Percentiles rank a stretch among this genome's conserved stretches.
Conservation (phyloP, 139 green algal species). For the Micractinium conductrix region DNA sequence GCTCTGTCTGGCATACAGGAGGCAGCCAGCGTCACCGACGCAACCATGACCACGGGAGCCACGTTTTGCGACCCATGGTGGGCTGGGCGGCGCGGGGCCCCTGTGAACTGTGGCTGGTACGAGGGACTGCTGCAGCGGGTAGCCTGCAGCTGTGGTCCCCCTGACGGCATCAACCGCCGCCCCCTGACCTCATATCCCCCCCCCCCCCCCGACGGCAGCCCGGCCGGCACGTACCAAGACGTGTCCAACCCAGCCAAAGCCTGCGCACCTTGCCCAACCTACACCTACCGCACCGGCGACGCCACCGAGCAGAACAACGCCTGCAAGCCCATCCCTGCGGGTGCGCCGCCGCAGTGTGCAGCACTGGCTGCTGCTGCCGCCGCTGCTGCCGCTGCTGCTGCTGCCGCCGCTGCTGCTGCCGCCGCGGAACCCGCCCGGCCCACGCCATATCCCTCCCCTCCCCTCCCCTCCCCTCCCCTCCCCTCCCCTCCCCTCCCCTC, state of each 20-base stretch:
- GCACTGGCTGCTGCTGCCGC: no score
- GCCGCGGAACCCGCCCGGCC: no score
- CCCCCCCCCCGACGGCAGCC: not conserved
- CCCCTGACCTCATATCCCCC: no score
- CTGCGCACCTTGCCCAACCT: not conserved
- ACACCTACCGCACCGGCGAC: not conserved
- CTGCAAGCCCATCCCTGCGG: not conserved
- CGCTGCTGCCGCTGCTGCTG: no score
- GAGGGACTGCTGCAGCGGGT: no score
- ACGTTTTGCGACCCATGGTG: not conserved
- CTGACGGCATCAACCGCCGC: not conserved
- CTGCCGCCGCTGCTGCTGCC: no score
- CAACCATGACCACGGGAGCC: not conserved
- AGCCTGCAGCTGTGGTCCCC: not conserved
- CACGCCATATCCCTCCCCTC: no score
- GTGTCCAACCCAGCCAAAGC: not conserved
- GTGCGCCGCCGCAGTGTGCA: no score
- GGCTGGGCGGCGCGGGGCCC: no score
- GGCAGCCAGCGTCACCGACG: not conserved
- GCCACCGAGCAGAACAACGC: not conserved
- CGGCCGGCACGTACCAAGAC: not conserved
- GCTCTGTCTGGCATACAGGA: not conserved
- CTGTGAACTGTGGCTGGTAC: no score
- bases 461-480: no score
- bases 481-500: no score